Evolutionary conservation across 495 filamentous ascomycete species (phyloP).

Genomic region (Margaritispora aquatica): DNA sequence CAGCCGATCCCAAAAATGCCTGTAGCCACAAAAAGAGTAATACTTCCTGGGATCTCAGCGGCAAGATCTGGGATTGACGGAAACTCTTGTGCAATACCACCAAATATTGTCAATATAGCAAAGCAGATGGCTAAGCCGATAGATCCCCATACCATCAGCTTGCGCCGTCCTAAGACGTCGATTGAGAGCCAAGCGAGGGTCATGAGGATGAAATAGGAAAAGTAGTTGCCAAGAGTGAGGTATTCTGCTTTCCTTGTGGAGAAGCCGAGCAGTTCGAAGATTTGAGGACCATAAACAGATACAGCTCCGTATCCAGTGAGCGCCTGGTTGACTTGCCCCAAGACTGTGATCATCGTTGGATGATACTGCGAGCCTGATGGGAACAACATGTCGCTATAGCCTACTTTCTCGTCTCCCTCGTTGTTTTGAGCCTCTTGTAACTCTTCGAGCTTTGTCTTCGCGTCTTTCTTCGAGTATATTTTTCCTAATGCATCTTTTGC

Average conservation of each 20-base stretch:
- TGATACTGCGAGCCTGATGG: slow-evolving; percentile 40
- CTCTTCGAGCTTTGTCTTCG: slow-evolving; percentile 37
- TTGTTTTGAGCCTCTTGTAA: slow-evolving; percentile 37
- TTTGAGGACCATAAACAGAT: slow-evolving; percentile 53
- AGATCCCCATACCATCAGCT: slow-evolving; percentile 42
- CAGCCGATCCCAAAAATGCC: slow-evolving; percentile 52
- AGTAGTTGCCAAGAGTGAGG: slow-evolving; percentile 47
- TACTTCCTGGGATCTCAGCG: slow-evolving; percentile 38
- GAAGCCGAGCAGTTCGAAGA: slow-evolving; percentile 50
- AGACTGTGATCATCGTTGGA: slow-evolving; percentile 46
- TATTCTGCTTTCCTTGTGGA: slow-evolving; percentile 36
- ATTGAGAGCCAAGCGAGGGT: slow-evolving; percentile 45
- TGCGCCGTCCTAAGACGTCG: slow-evolving; percentile 46
- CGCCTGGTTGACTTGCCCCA: slow-evolving; percentile 54
- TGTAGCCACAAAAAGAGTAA: slow-evolving; percentile 43
- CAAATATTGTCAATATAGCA: slow-evolving; percentile 38
- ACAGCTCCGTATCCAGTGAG: slow-evolving; percentile 49
- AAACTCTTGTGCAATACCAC: slow-evolving; percentile 25
- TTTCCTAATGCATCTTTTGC: slow-evolving; percentile 34
- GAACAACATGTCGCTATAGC: slow-evolving; percentile 44
- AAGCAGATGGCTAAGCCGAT: slow-evolving; percentile 38
- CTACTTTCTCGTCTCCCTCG: slow-evolving; percentile 34
- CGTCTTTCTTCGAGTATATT: slow-evolving; percentile 41
- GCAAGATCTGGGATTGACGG: slow-evolving; percentile 27
- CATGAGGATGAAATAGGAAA: slow-evolving; percentile 50